A percentile compares a stretch with the other conserved stretches of the same genome.
phyloP scores from a whole-genome alignment of 352 stramenopile genomes.

The Globisporangium uncinulatum region DNA sequence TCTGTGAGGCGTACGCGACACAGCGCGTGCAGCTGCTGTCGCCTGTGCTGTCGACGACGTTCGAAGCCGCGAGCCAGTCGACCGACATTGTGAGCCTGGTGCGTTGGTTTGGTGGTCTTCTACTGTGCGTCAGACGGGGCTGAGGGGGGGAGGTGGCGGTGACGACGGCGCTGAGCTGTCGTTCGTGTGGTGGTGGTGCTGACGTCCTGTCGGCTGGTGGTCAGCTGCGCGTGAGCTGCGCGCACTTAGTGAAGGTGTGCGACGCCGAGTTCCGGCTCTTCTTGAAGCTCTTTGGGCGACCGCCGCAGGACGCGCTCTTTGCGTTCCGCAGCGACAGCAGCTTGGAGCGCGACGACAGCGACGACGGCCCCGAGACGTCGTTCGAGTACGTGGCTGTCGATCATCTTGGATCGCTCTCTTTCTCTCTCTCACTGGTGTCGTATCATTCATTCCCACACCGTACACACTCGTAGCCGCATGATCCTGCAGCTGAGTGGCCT shows the following conservation, averaged over 20 bases:
- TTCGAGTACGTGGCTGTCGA: conserved; percentile 49
- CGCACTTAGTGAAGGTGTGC: conserved; percentile 64
- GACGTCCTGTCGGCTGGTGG: background rate
- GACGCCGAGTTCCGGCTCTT: conserved; percentile 75
- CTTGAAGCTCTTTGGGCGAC: conserved; percentile 56
- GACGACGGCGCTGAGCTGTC: too few relatives aligned
- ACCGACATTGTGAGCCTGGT: conserved; percentile 72
- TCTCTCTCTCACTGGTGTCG: too few relatives aligned
- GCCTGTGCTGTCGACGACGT: conserved; percentile 38
- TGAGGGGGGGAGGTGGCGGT: too few relatives aligned
- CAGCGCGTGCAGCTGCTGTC: conserved; percentile 59
- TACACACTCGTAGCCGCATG: conserved; percentile 43
- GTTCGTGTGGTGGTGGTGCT: too few relatives aligned
- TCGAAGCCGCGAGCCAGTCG: conserved; percentile 42
- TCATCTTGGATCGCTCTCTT: background rate
- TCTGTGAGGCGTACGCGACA: conserved; percentile 46
- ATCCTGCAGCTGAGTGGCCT: conserved; percentile 73
- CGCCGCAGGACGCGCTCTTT: conserved; percentile 55
- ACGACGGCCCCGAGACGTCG: conserved; percentile 42
- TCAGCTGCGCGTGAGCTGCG: conserved; percentile 55
- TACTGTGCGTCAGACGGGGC: background rate
- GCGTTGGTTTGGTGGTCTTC: background rate
- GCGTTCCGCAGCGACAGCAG: conserved; percentile 26
- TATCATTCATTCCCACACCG: background rate
- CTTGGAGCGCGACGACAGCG: conserved; percentile 24